Evolutionary conservation across 192 early-diverging fungal genomes (phyloP).

Genomic region (Dispira simplex): DNA sequence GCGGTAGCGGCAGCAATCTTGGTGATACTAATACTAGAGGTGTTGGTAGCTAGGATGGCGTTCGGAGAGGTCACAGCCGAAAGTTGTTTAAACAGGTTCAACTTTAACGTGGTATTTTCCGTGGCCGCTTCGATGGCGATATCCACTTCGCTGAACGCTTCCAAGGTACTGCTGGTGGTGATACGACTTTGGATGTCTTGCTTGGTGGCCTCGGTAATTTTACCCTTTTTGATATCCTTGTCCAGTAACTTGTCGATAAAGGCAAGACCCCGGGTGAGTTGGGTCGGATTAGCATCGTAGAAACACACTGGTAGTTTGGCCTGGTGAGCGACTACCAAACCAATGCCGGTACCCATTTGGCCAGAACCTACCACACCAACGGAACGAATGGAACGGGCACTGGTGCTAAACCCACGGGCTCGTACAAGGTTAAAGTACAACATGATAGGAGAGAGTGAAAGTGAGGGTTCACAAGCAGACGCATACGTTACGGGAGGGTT

Average conservation of each 20-base stretch:
- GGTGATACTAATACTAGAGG: slow-evolving; percentile 93
- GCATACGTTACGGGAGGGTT: too few relatives aligned
- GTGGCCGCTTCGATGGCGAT: slow-evolving; percentile 90
- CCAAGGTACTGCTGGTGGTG: slow-evolving; percentile 36
- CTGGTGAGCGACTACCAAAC: slow-evolving; percentile 69
- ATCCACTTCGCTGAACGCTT: slow-evolving; percentile 48
- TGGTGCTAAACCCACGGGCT: too few relatives aligned
- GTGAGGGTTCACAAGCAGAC: too few relatives aligned
- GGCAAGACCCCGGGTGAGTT: slow-evolving; percentile 64
- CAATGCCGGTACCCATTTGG: slow-evolving; percentile 92
- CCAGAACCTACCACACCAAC: slow-evolving; percentile 87
- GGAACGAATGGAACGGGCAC: too few relatives aligned
- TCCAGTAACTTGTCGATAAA: slow-evolving; percentile 68
- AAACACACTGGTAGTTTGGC: slow-evolving; percentile 66
- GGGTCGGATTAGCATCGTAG: slow-evolving; percentile 59
- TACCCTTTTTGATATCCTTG: slow-evolving; percentile 84
- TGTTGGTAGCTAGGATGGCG: slow-evolving; percentile 90
- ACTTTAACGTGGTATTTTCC: slow-evolving; percentile 76
- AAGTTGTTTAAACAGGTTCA: slow-evolving; percentile 61
- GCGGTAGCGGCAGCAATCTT: slow-evolving; percentile 74
- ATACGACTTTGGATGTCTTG: slow-evolving; percentile 43
- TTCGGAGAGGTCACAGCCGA: slow-evolving; percentile 42
- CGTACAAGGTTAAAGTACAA: too few relatives aligned
- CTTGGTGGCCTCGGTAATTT: slow-evolving; percentile 63
- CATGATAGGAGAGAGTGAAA: too few relatives aligned